Evolutionary conservation across 163 green algal species (phyloP).

Genomic region (Coccomyxa subellipsoidea): DNA sequence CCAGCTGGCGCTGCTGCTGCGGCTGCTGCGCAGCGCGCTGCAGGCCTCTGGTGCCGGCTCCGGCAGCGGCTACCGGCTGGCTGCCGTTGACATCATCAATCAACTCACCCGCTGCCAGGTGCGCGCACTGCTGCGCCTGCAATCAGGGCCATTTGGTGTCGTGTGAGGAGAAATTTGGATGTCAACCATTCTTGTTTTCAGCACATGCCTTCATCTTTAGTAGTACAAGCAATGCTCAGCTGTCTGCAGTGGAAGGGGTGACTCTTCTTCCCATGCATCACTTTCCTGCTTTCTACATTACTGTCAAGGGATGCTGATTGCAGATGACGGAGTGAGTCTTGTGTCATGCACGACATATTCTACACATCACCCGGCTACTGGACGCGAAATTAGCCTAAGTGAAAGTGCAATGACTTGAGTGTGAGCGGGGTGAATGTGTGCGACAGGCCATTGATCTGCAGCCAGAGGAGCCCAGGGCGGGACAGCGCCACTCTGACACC

Average conservation of each 20-base stretch:
- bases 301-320: too few species aligned
- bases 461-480: constrained; percentile 41
- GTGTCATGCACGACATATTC: too few species aligned
- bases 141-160: background rate
- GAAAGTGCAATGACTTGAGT: background rate
- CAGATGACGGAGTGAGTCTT: too few species aligned
- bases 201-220: too few species aligned
- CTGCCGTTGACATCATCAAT: constrained; percentile 29
- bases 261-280: too few species aligned
- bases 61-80: constrained; percentile 26
- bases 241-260: too few species aligned
- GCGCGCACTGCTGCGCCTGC: background rate
- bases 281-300: too few species aligned
- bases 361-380: too few species aligned
- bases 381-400: background rate
- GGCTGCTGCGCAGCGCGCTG: constrained; percentile 41
- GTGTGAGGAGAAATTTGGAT: background rate
- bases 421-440: background rate
- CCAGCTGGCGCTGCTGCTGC: constrained; percentile 61
- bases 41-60: constrained; percentile 16
- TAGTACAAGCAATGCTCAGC: too few species aligned
- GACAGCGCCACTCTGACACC: constrained; percentile 35
- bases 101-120: background rate
- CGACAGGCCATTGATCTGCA: background rate
- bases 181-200: too few species aligned